Evolutionary conservation across 805 yeast genomes (phyloP).

Genomic region (Candida insectorum): DNA sequence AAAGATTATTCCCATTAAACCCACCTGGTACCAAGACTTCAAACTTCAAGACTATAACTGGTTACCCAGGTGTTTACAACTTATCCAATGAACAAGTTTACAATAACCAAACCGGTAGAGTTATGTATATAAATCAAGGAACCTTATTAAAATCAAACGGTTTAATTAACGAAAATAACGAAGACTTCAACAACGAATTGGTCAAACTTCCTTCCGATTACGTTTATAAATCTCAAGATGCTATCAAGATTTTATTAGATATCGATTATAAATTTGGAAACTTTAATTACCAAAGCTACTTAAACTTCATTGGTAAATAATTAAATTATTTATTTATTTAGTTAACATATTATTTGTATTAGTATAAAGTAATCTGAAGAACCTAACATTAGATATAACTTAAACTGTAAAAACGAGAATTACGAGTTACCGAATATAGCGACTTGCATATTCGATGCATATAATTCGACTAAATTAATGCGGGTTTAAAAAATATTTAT

Average conservation of each 20-base stretch:
- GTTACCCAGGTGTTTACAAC: slow-evolving; percentile 44
- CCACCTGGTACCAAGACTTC: slow-evolving; percentile 43
- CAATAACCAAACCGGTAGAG: slow-evolving; percentile 37
- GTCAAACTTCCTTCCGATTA: slow-evolving; percentile 41
- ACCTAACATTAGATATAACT: not conserved
- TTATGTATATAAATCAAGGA: slow-evolving; percentile 32
- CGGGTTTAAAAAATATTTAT: no score
- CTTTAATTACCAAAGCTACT: slow-evolving; percentile 50
- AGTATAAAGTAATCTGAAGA: not conserved
- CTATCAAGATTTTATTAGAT: slow-evolving; percentile 59
- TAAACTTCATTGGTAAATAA: slow-evolving; percentile 22
- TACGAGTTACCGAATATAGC: no score
- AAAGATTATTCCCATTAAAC: slow-evolving; percentile 70
- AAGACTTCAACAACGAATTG: slow-evolving; percentile 35
- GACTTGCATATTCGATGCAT: no score
- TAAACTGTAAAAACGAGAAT: no score
- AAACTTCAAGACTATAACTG: slow-evolving; percentile 40
- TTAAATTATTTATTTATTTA: not conserved
- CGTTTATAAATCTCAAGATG: slow-evolving; percentile 57
- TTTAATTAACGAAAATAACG: slow-evolving; percentile 28
- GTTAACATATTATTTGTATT: not conserved
- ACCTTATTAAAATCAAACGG: slow-evolving; percentile 33
- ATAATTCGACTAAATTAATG: no score
- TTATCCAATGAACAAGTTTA: slow-evolving; percentile 44
- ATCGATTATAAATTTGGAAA: slow-evolving; percentile 59